Conservation (phyloP, 345 rosid species). For the Trapa bicornis region DNA sequence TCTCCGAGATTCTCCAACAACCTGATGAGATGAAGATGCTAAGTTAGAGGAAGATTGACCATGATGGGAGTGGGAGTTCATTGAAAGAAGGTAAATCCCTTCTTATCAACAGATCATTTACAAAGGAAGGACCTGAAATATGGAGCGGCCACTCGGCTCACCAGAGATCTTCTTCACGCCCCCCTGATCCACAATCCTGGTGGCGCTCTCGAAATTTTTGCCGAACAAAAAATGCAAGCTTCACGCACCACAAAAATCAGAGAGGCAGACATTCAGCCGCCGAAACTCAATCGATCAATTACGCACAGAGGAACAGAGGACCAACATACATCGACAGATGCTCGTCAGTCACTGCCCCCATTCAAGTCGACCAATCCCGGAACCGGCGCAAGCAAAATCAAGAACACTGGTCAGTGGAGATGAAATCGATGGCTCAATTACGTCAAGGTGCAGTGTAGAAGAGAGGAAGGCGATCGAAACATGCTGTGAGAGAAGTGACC, state of each 20-base stretch:
- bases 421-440: neutral
- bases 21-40: constrained; percentile 19
- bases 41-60: neutral
- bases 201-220: constrained; percentile 74
- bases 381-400: neutral
- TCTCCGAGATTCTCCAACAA: constrained; percentile 74
- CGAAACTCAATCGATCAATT: neutral
- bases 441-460: neutral
- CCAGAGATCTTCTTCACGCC: constrained; percentile 70
- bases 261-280: neutral
- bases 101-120: neutral
- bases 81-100: neutral
- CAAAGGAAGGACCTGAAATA: constrained; percentile 50
- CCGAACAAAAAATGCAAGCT: constrained; percentile 87
- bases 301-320: neutral
- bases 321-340: constrained; percentile 60
- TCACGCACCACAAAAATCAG: neutral
- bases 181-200: constrained; percentile 60
- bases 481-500: neutral
- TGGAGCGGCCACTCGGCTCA: constrained; percentile 59
- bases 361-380: neutral
- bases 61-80: too few species aligned
- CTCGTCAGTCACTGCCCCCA: constrained; percentile 51
- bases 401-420: neutral
- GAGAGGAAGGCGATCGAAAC: neutral